A percentile compares a stretch with the other conserved stretches of the same genome.
Evolutionary conservation across 2,329 filamentous ascomycete species (phyloP).

Genomic region (Penicillium palitans): DNA sequence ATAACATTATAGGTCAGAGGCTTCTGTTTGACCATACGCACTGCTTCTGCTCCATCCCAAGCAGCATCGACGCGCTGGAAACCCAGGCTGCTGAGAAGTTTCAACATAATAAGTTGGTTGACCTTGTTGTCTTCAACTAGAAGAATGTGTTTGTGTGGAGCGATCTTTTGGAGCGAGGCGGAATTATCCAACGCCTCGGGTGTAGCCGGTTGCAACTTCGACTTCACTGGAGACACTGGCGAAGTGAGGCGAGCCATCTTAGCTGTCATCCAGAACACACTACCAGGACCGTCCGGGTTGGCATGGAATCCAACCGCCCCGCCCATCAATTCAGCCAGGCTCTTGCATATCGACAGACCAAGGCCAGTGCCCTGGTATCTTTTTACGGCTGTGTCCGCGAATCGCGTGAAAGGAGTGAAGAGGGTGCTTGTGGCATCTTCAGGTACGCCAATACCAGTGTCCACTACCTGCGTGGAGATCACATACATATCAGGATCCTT

Average conservation of each 20-base stretch:
- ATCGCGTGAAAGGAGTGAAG: conserved; percentile 58
- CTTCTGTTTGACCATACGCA: conserved; percentile 44
- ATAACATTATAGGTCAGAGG: conserved; percentile 47
- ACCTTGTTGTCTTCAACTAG: conserved; percentile 47
- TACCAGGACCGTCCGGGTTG: conserved; percentile 51
- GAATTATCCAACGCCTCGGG: conserved; percentile 20
- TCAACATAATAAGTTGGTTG: conserved; percentile 46
- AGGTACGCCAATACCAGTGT: conserved; percentile 57
- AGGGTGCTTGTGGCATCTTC: conserved; percentile 48
- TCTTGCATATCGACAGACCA: conserved; percentile 60
- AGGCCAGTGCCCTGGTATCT: conserved; percentile 58
- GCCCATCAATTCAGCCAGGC: conserved; percentile 57
- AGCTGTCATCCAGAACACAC: conserved; percentile 55
- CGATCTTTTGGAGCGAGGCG: conserved; percentile 38
- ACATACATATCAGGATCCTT: conserved; percentile 42
- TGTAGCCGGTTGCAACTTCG: conserved; percentile 19
- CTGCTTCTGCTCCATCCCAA: conserved; percentile 47
- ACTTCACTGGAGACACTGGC: conserved; percentile 31
- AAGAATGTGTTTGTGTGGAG: conserved; percentile 43
- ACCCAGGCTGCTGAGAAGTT: conserved; percentile 41
- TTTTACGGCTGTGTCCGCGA: conserved; percentile 55
- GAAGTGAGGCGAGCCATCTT: conserved; percentile 43
- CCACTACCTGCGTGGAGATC: conserved; percentile 55
- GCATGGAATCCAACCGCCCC: conserved; percentile 51
- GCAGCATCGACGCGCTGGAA: conserved; percentile 47